A percentile compares a stretch with the other conserved stretches of the same genome.
phyloP scores from a whole-genome alignment of 495 filamentous ascomycete species.

The Daldinia grandis region DNA sequence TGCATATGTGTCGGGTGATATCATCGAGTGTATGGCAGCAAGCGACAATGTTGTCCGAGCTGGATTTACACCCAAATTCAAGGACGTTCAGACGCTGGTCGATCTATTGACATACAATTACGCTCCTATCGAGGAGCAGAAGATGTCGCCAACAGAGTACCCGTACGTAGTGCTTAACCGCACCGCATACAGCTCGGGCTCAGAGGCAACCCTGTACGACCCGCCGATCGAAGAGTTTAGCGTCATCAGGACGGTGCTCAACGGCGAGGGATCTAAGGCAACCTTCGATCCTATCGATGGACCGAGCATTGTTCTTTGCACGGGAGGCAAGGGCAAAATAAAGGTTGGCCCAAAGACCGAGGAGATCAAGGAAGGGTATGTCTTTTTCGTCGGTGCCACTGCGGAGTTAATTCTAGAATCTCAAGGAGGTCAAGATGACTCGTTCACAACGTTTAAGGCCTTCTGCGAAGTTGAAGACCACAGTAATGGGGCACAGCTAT shows the following conservation, averaged over 20 bases:
- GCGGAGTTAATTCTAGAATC: constrained; percentile 84
- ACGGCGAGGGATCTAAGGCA: constrained; percentile 74
- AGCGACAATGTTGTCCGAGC: constrained; percentile 98
- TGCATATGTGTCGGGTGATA: constrained; percentile 94
- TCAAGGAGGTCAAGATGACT: constrained; percentile 62
- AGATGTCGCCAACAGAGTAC: constrained; percentile 85
- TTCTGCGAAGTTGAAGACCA: constrained; percentile 81
- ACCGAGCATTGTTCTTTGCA: constrained; percentile 92
- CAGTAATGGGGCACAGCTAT: constrained; percentile 40
- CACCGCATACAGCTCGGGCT: constrained; percentile 76
- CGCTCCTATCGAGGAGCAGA: constrained; percentile 92
- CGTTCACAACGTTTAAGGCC: constrained; percentile 90
- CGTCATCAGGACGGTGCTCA: constrained; percentile 82
- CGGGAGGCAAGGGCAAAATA: constrained; percentile 79
- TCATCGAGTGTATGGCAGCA: constrained; percentile 98
- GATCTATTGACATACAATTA: constrained; percentile 93
- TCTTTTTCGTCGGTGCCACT: constrained; percentile 93
- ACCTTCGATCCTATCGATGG: constrained; percentile 88
- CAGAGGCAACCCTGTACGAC: constrained; percentile 78
- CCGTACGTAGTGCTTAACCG: constrained; percentile 82
- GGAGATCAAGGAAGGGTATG: constrained; percentile 77
- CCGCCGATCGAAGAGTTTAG: constrained; percentile 97
- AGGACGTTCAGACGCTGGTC: constrained; percentile 91
- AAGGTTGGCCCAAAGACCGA: constrained; percentile 77
- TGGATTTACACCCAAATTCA: constrained; percentile 97